These are phyloP conservation scores for Debaryomyces sp. DNA, from an alignment of 1,139 yeast genomes.

Conservation along the genomic window DNA sequence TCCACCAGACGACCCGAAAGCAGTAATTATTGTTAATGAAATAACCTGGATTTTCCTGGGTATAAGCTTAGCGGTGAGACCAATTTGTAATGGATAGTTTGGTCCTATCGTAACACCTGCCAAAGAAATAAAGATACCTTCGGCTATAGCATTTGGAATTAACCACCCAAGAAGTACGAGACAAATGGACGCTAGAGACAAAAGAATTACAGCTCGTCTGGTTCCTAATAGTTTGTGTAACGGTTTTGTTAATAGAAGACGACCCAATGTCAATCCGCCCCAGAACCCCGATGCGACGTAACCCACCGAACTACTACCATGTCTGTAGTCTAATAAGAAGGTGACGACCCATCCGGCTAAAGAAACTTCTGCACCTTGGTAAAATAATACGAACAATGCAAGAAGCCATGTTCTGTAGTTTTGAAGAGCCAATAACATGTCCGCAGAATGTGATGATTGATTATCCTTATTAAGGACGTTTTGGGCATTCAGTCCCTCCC, in stretches of 20 bases:
- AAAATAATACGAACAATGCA: conserved; percentile 56
- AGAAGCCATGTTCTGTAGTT: conserved; percentile 55
- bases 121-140: conserved; percentile 48
- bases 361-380: conserved; percentile 71
- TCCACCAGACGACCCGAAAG: conserved; percentile 65
- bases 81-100: conserved; percentile 55
- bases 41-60: conserved; percentile 59
- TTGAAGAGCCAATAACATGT: conserved; percentile 36
- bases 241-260: conserved; percentile 49
- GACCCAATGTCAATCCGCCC: conserved; percentile 69
- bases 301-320: conserved; percentile 53
- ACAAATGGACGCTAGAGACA: conserved; percentile 34
- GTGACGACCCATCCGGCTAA: conserved; percentile 76
- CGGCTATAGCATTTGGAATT: conserved; percentile 40
- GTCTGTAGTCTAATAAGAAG: conserved; percentile 57
- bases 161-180: conserved; percentile 51
- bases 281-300: conserved; percentile 73
- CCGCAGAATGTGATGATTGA: conserved; percentile 6
- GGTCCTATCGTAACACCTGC: conserved; percentile 59
- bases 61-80: conserved; percentile 46
- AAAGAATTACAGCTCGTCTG: conserved; percentile 47
- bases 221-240: conserved; percentile 48
- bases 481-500: background rate
- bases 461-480: background rate
- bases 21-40: conserved; percentile 56